Evolutionary conservation across 345 rosid species (phyloP).

Genomic region (Pugionium cornutum): DNA sequence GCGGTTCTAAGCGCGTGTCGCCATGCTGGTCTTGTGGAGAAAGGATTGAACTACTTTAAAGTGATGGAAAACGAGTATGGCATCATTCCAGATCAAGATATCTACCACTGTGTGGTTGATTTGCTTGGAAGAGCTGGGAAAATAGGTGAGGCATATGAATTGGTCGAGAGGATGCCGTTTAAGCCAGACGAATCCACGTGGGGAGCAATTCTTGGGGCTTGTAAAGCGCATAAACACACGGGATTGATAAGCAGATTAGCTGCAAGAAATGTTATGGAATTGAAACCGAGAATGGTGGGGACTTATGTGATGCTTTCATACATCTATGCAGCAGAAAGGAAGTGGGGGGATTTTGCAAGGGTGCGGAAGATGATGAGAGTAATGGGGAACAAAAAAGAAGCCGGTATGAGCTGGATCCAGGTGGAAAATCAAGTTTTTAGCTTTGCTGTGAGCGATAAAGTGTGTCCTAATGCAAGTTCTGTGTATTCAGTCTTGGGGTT

Average conservation of each 20-base stretch:
- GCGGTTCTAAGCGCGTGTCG: conserved; percentile 86
- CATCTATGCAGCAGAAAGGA: conserved; percentile 76
- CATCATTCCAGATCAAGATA: conserved; percentile 56
- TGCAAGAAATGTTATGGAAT: conserved; percentile 61
- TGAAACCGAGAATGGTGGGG: conserved; percentile 61
- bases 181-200: conserved; percentile 77
- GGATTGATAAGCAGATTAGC: conserved; percentile 61
- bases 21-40: conserved; percentile 82
- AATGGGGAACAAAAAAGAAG: conserved; percentile 68
- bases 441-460: conserved; percentile 60
- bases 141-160: conserved; percentile 71
- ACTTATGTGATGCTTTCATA: conserved; percentile 75
- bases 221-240: conserved; percentile 57
- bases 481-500: conserved; percentile 53
- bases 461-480: conserved; percentile 41
- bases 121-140: conserved; percentile 90
- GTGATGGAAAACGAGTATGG: conserved; percentile 54
- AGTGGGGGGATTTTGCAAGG: conserved; percentile 68
- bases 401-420: conserved; percentile 86
- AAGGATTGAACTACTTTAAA: conserved; percentile 71
- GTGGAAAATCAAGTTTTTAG: conserved; percentile 59
- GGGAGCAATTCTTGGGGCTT: conserved; percentile 85
- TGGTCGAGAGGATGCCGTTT: conserved; percentile 73
- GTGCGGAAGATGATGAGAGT: conserved; percentile 63
- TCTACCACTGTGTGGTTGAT: conserved; percentile 84